Evolutionary conservation across 306 rosid species (phyloP).

Genomic region (Prinsepia uniflora): DNA sequence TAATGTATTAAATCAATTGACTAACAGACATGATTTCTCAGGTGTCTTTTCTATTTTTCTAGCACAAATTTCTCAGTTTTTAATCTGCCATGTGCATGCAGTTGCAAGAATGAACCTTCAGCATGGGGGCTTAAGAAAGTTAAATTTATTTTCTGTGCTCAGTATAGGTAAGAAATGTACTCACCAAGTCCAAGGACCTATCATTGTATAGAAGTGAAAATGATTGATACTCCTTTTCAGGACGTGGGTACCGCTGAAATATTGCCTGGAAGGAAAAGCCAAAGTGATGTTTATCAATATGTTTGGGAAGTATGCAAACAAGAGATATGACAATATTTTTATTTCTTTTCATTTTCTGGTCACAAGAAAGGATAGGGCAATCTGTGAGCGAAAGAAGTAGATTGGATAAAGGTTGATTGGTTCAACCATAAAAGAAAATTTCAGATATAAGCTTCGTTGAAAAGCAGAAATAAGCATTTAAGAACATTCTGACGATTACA

Average conservation of each 20-base stretch:
- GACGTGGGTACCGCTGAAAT: conserved; percentile 93
- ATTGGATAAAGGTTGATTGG: conserved; percentile 12
- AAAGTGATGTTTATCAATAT: conserved; percentile 18
- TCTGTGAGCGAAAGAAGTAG: conserved; percentile 1
- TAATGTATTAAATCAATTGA: conserved; percentile 26
- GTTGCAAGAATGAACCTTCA: neutral
- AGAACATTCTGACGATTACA: conserved; percentile 14
- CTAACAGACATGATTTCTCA: conserved; percentile 13
- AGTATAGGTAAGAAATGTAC: conserved; percentile 27
- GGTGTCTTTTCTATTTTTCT: neutral
- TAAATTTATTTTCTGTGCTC: neutral
- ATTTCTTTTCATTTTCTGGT: too few species aligned
- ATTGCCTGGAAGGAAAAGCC: conserved; percentile 61
- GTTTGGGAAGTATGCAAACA: conserved; percentile 23
- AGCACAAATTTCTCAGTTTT: neutral
- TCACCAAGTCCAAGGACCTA: conserved; percentile 94
- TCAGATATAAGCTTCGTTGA: conserved; percentile 9
- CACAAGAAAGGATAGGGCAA: conserved; percentile 4
- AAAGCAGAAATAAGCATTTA: conserved; percentile 18
- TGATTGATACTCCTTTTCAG: conserved; percentile 97
- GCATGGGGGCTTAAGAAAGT: conserved; percentile 4
- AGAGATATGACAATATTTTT: too few species aligned
- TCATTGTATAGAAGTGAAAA: conserved; percentile 81
- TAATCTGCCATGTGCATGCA: neutral
- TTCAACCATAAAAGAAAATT: neutral